Conservation (phyloP, 2,329 filamentous ascomycete genomes). For the Venturia pyrina region DNA sequence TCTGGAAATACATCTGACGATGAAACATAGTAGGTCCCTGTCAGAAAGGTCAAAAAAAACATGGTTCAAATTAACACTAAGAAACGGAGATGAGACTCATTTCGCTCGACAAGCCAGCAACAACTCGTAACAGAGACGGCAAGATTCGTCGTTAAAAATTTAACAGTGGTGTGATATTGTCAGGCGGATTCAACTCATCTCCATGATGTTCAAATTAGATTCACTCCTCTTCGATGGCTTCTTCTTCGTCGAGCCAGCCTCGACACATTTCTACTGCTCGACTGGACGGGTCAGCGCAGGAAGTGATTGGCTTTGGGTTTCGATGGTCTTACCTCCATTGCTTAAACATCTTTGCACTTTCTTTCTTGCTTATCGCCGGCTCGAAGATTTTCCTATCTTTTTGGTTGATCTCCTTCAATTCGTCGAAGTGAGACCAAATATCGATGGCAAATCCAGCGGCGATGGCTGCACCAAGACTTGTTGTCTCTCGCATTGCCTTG, state of each 20-base stretch:
- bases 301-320: not conserved
- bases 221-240: not conserved
- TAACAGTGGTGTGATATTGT: not conserved
- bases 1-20: not conserved
- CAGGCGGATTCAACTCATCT: not conserved
- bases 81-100: not conserved
- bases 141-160: not conserved
- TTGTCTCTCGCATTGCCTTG: conserved; percentile 72
- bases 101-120: not conserved
- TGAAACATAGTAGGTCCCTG: not conserved
- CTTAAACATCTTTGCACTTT: conserved; percentile 53
- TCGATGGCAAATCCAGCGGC: conserved; percentile 77
- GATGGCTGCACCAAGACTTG: conserved; percentile 77
- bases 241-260: conserved; percentile 52
- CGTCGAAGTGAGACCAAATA: conserved; percentile 66
- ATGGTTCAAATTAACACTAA: not conserved
- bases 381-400: conserved; percentile 60
- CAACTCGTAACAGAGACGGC: not conserved
- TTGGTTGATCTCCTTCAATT: conserved; percentile 63
- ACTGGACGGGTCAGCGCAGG: not conserved
- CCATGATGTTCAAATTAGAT: not conserved
- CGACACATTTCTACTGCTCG: conserved; percentile 70
- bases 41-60: not conserved
- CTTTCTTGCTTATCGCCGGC: conserved; percentile 37
- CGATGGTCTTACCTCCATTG: conserved; percentile 46